Evolutionary conservation across 371 early-diverging fungal genomes (phyloP), one percentile per base, ranked within the genome.

Genomic region (Mucor irregularis): DNA sequence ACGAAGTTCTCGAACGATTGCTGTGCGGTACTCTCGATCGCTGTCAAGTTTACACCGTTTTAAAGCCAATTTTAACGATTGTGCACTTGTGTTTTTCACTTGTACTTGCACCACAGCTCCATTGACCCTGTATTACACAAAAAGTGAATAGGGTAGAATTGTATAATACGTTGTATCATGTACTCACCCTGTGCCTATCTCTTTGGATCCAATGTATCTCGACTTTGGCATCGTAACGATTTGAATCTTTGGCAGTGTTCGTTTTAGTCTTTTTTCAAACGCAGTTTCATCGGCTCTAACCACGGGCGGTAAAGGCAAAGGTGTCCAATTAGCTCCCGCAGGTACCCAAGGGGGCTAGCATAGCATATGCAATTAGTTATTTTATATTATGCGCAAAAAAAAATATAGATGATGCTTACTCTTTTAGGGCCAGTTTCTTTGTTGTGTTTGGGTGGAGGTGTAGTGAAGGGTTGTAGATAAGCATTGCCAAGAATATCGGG

Each of bases 1-100:
- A 24, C 71, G 64, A 8, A 78, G 47, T 45, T 78, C 79, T 13
- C 79, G 69, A 13, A 74, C 62, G 49, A 78, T 68, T 1, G 78
- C 73, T 16, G 72, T 62, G 14, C 72, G 72, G 45, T 71, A 77
- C 34, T 74, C 74, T 35, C 65, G 66, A 52, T 77, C 74, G 5
- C 58, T 34, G 21, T 68, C 70, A 9, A 77, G 43, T 64, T 70
- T 67, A 46, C 78, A 77, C 21, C 74, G 63, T 48, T 77, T 77
- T 28, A 77, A 52, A 16, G 78, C 78, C 33, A 77, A 26, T 26
- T 50, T 45, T 13, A 35, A 25, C 0, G 26, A 28, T 31, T 53
- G 33, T 14, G 33, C 57, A 14, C 35, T 57, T 17, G 24, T 17
- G 16, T 34, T 49, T 19, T 53, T 56, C 11, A 61, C 38, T 31